Evolutionary conservation across 1,284 basidiomycete genomes (phyloP), one percentile per base, ranked within the genome.

Genomic region (Sutorius eximius): DNA sequence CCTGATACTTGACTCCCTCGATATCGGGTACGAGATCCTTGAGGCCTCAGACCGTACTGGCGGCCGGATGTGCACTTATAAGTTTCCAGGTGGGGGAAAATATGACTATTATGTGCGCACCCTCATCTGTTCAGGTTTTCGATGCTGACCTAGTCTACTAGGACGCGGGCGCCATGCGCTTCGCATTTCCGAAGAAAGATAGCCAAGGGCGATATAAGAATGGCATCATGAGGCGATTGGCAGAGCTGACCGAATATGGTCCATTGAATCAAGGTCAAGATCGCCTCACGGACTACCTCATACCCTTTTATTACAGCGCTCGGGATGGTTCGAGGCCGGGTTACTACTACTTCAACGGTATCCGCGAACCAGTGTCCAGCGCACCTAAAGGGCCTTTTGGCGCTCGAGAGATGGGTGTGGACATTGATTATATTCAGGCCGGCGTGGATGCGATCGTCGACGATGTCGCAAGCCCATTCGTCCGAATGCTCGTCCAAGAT

Each of bases 81-180:
- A 64, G 15, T 75, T 75, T 45, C 49, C 46, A 2, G 44, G 45
- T 0, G 61, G 63, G 3, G 36, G 30, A 0, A 38, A 47, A 30
- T 61, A 65, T 5, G 61, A 62, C 41, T 62, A 62, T 42, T 62
- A 49, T 38, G 63, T 62, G n/a, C 16, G 61, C 7, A 15, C 0
- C 29, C 40, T 33, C 11, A 10, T n/a, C n/a, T 30, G n/a, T 3
- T 16, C 3, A 9, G 22, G 16, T 3, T 3, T 5, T 18, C 6
- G 27, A 20, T n/a, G 3, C 22, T 47, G n/a, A 59, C 16, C 6
- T 16, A 2, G 30, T 4, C 37, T 22, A 9, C 7, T 15, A 62
- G 63, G 70, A 73, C 24, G 51, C 61, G 9, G 71, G 72, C 0
- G 73, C 73, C 8, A 73, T 75, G 72, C 71, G 61, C 38, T 56